Evolutionary conservation across 169 alveolate genomes (phyloP).

Genomic region (Besnoitia besnoiti): DNA sequence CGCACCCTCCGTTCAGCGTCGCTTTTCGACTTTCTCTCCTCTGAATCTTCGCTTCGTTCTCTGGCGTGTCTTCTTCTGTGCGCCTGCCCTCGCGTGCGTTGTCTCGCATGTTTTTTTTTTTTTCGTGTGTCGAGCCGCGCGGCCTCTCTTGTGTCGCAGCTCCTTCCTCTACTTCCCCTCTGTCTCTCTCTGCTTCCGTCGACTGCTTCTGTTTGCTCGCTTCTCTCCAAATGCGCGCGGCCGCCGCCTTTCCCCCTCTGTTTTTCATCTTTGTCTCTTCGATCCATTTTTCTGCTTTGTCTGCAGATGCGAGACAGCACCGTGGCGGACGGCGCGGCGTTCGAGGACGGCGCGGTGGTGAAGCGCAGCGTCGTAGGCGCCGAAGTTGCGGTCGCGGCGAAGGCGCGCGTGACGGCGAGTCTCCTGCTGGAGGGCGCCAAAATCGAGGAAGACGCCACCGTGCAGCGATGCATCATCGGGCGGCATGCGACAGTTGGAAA

Average conservation of each 20-base stretch:
- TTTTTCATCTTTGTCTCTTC: background rate
- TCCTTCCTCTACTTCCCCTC: background rate
- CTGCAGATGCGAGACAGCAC: conserved; percentile 66
- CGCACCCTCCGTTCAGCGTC: no score
- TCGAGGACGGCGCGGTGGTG: conserved; percentile 58
- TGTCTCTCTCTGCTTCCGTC: background rate
- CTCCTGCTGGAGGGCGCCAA: conserved; percentile 55
- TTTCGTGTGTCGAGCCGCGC: no score
- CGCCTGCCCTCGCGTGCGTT: no score
- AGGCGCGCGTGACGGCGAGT: conserved; percentile 56
- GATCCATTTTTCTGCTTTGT: background rate
- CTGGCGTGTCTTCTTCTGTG: no score
- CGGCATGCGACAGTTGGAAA: conserved; percentile 50
- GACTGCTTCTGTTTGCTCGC: no score
- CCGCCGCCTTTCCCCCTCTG: background rate
- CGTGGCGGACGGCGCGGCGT: conserved; percentile 58
- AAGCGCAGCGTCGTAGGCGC: conserved; percentile 64
- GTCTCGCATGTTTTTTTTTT: no score
- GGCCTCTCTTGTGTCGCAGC: no score
- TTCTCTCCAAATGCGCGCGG: background rate
- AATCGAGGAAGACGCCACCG: conserved; percentile 48
- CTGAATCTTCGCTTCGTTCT: no score
- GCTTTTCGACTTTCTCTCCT: no score
- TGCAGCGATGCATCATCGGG: conserved; percentile 58
- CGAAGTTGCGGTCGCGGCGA: conserved; percentile 41